Conservation (phyloP, 148 eudicot species). For the Chenopodium formosanum region DNA sequence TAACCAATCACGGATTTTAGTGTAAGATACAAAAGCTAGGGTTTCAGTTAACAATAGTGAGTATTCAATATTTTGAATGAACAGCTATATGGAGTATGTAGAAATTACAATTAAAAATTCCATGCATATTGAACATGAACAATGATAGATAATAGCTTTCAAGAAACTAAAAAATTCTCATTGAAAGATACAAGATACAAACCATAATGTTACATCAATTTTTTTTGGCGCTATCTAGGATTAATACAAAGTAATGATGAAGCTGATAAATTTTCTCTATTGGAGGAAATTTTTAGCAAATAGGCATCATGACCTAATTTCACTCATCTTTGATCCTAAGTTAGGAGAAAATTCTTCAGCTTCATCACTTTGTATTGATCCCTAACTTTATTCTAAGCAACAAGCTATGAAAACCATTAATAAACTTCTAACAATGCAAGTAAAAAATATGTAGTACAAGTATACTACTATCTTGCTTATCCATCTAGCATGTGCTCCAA, state of each 20-base stretch:
- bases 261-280: conserved; percentile 53
- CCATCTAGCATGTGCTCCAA: conserved; percentile 27
- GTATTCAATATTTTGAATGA: too few relatives aligned
- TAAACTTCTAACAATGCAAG: conserved; percentile 16
- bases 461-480: conserved; percentile 10
- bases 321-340: neutral
- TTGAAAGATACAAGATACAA: conserved; percentile 16
- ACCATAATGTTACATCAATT: conserved; percentile 15
- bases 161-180: neutral
- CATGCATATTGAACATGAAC: neutral
- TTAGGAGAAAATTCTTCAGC: conserved; percentile 54
- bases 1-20: too few relatives aligned
- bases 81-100: too few relatives aligned
- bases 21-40: too few relatives aligned
- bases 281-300: neutral
- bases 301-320: neutral
- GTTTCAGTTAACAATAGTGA: too few relatives aligned
- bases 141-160: neutral
- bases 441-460: neutral
- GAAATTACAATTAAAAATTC: too few relatives aligned
- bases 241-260: conserved; percentile 35
- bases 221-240: conserved; percentile 7
- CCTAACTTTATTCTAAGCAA: conserved; percentile 13
- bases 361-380: conserved; percentile 42
- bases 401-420: neutral